These are phyloP conservation scores for Fraxinus floribunda DNA, from an alignment of 305 asterid species.

Conservation along the genomic window DNA sequence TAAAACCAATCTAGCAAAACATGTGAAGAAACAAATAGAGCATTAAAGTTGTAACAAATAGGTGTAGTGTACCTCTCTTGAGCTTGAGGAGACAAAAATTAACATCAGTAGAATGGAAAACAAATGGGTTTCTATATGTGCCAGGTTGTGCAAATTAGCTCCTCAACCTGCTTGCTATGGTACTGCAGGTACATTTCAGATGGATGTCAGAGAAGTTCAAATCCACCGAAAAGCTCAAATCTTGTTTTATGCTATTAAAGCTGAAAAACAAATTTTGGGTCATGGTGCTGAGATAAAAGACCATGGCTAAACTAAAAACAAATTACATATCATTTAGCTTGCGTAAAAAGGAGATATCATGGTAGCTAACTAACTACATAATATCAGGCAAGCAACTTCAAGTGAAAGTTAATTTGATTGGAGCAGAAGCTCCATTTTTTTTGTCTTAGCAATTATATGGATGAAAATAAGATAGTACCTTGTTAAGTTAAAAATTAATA, in stretches of 20 bases:
- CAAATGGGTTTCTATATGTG: constrained; percentile 37
- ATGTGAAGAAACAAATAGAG: constrained; percentile 1
- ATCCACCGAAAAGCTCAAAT: not conserved
- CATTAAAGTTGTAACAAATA: not conserved
- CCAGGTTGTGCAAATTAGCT: constrained; percentile 44
- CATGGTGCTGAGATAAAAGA: not conserved
- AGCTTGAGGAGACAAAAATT: constrained; percentile 38
- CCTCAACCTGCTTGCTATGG: constrained; percentile 54
- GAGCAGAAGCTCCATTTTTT: not conserved
- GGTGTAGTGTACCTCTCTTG: constrained; percentile 43
- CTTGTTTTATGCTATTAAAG: not conserved
- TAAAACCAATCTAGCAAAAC: not conserved
- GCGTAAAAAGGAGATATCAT: not conserved
- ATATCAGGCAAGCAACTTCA: not conserved
- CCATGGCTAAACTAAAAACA: not conserved
- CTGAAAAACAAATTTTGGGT: not conserved
- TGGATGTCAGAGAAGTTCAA: constrained; percentile 30
- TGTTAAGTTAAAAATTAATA: not conserved
- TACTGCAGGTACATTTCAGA: constrained; percentile 65
- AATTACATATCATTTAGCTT: not conserved
- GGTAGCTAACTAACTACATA: not conserved
- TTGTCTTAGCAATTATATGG: not conserved
- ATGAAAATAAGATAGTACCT: not conserved
- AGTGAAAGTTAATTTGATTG: not conserved
- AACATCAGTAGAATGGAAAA: constrained; percentile 40